phyloP scores from a whole-genome alignment of 179 eudicot genomes.

The Drosera spatulata region DNA sequence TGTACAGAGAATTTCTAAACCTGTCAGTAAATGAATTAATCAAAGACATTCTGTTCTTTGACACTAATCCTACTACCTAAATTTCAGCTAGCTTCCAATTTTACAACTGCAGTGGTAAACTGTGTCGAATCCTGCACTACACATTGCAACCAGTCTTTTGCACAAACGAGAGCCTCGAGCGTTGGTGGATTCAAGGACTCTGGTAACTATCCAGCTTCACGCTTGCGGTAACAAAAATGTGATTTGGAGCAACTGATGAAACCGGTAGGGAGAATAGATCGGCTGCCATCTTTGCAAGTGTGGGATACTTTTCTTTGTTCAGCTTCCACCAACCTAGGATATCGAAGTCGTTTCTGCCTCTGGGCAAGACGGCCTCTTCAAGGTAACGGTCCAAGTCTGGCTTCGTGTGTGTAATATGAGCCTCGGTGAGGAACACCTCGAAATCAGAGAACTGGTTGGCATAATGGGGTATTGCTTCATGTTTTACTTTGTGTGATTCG shows the following conservation, averaged over 20 bases:
- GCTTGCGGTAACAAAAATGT: conserved; percentile 22
- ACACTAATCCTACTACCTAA: background rate
- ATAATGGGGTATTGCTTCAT: background rate
- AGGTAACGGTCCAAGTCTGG: conserved; percentile 31
- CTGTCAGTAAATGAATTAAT: too few relatives aligned
- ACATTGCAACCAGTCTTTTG: conserved; percentile 32
- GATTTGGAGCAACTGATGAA: conserved; percentile 20
- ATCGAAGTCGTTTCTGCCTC: conserved; percentile 17
- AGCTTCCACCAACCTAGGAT: conserved; percentile 38
- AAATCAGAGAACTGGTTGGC: conserved; percentile 16
- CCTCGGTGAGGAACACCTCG: conserved; percentile 33
- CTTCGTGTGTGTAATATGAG: conserved; percentile 17
- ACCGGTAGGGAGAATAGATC: conserved; percentile 36
- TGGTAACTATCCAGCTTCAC: conserved; percentile 21
- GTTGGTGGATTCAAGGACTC: conserved; percentile 15
- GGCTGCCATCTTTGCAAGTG: conserved; percentile 41
- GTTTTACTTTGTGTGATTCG: conserved; percentile 12
- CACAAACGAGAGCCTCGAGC: conserved; percentile 32
- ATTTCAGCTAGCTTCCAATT: conserved; percentile 7
- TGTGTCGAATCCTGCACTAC: conserved; percentile 4
- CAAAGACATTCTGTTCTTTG: too few relatives aligned
- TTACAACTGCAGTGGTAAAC: conserved; percentile 9
- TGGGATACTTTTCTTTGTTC: conserved; percentile 27
- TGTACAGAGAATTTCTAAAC: too few relatives aligned
- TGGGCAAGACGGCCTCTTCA: conserved; percentile 23